Evolutionary conservation across 352 stramenopile species (phyloP), one percentile per base, ranked within the genome.

Genomic region (Phytophthora pinifolia): DNA sequence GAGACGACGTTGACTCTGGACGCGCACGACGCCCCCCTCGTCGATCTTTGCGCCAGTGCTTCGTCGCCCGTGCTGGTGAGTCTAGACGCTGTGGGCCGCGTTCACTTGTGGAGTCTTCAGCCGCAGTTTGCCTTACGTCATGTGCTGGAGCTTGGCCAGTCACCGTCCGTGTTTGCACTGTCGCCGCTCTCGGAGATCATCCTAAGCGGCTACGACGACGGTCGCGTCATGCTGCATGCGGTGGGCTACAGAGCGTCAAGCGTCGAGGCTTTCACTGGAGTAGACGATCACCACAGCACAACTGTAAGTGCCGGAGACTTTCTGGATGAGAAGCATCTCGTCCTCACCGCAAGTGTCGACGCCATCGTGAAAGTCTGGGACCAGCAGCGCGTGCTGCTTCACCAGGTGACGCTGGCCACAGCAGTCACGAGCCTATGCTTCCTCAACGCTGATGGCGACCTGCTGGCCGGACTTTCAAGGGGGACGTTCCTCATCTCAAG

Each of bases 361-460:
- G 79, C 79, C 9, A 65, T 84, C 25, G 65, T 89, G 37, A 88
- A 89, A 64, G 59, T 88, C 46, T 91, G 81, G 81, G 73, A 87
- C 45, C 79, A 88, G 20, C 49, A 77, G 15, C 81, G 81, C 49
- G 66, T 56, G 25, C 36, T 87, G 8, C 63, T 91, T 45, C 72
- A 78, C 2, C 67, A 88, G 47, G 65, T 89, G 5, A 75, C 67
- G 12, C 68, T 88, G 29, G 73, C 78, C 2, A 79, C 79, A 30
- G 72, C 81, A 30, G 64, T 89, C 52, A 81, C 74, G 4, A 80
- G 67, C 33, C 31, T 89, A 0, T 89, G 78, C 50, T 91, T 91
- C 38, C 81, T 86, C 60, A 91, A 91, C 17, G 52, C 64, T 0
- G 41, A 70, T 27, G 81, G 78, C 0, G 81, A 91, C 52, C 36